Evolutionary conservation across 228 moss, liverwort and hornwort genomes (phyloP).

Genomic region (Sphagnum fallax): DNA sequence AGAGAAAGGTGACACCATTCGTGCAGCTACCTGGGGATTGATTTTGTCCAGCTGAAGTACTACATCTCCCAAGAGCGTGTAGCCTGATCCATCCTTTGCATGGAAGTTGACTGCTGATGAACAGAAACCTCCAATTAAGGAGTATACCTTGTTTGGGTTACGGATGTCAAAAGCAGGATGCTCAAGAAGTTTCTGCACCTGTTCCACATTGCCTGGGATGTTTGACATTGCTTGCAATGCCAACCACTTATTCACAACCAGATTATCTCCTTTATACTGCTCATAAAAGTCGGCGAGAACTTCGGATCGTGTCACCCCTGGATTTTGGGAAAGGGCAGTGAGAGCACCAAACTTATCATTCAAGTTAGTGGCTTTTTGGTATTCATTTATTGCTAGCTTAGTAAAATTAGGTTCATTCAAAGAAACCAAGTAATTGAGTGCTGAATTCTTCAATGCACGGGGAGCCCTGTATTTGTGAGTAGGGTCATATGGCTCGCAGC

Average conservation of each 20-base stretch:
- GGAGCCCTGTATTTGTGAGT: constrained; percentile 53
- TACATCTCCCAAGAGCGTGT: constrained; percentile 70
- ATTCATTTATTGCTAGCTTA: constrained; percentile 44
- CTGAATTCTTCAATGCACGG: constrained; percentile 67
- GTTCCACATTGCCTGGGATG: constrained; percentile 62
- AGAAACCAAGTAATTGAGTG: constrained; percentile 47
- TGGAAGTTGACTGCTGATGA: constrained; percentile 74
- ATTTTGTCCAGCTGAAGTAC: constrained; percentile 77
- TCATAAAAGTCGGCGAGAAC: constrained; percentile 66
- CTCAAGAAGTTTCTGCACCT: constrained; percentile 52
- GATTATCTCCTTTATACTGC: constrained; percentile 68
- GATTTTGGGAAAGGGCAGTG: constrained; percentile 64
- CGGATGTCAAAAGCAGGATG: constrained; percentile 83
- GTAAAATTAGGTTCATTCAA: constrained; percentile 54
- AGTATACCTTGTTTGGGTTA: constrained; percentile 90
- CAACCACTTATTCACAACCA: constrained; percentile 93
- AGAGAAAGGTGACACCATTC: constrained; percentile 76
- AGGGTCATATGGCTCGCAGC: constrained; percentile 59
- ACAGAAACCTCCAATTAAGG: constrained; percentile 77
- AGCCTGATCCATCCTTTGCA: constrained; percentile 78
- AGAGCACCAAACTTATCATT: constrained; percentile 74
- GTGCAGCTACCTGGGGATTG: constrained; percentile 89
- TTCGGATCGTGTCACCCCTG: constrained; percentile 49
- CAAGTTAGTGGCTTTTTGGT: constrained; percentile 62
- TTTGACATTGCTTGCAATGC: constrained; percentile 81